These are phyloP conservation scores for Starmerella floris DNA, from an alignment of 805 yeast species.

Conservation along the genomic window DNA sequence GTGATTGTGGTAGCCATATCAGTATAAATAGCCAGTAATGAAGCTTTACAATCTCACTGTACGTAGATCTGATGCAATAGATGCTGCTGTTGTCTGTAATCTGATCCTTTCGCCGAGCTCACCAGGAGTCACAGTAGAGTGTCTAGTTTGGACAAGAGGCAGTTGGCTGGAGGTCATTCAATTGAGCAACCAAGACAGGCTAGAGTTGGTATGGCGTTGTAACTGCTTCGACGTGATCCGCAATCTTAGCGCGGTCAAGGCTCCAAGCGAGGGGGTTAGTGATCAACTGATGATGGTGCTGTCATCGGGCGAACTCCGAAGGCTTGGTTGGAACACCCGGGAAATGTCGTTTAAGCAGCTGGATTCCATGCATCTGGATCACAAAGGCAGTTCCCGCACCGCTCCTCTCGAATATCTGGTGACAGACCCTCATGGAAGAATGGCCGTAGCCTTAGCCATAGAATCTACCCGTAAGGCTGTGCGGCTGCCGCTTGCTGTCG, in stretches of 20 bases:
- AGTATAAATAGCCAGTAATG: too few relatives aligned
- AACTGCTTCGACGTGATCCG: slow-evolving; percentile 34
- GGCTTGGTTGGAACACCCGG: neutral
- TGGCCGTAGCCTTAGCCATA: slow-evolving; percentile 54
- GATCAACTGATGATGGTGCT: neutral
- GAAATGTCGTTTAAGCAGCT: too few relatives aligned
- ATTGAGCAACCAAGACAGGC: slow-evolving; percentile 44
- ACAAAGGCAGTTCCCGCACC: neutral
- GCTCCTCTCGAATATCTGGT: slow-evolving; percentile 44
- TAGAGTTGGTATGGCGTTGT: slow-evolving; percentile 34
- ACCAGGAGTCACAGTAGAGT: too few relatives aligned
- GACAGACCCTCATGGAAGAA: slow-evolving; percentile 58
- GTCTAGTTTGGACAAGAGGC: slow-evolving; percentile 45
- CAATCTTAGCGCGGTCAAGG: neutral
- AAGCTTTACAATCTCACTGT: slow-evolving; percentile 38
- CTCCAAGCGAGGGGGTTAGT: neutral
- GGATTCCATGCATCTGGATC: too few relatives aligned
- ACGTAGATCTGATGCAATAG: slow-evolving; percentile 42
- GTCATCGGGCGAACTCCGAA: slow-evolving; percentile 36
- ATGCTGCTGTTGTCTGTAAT: slow-evolving; percentile 50
- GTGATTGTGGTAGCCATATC: too few relatives aligned
- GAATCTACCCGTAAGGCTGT: slow-evolving; percentile 64
- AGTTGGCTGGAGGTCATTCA: slow-evolving; percentile 42
- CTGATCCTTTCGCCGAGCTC: slow-evolving; percentile 30
- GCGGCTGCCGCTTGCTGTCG: neutral